Percentiles rank a stretch among this genome's conserved stretches.
Conservation (phyloP, 129 eudicot genomes). For the Artemisia argyi region DNA sequence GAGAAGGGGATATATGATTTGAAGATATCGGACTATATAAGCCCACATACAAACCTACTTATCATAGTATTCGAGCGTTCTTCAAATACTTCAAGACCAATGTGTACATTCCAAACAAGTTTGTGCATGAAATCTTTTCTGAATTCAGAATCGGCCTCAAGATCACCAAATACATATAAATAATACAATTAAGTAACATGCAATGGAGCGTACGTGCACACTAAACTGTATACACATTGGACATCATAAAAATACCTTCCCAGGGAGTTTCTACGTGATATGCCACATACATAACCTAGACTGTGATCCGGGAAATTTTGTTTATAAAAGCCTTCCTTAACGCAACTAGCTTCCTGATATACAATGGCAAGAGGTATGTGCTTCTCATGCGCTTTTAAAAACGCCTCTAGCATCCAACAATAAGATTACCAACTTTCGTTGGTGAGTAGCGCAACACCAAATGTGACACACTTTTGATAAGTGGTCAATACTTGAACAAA, state of each 20-base stretch:
- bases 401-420: neutral
- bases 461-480: neutral
- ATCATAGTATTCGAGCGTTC: neutral
- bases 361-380: neutral
- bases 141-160: neutral
- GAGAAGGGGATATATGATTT: too few relatives aligned
- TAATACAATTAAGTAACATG: too few relatives aligned
- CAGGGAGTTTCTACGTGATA: neutral
- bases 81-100: neutral
- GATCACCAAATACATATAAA: neutral
- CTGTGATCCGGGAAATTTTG: neutral
- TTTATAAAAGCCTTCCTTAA: too few relatives aligned
- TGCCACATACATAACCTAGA: conserved; percentile 5
- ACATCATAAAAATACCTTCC: neutral
- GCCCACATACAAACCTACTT: neutral
- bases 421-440: neutral
- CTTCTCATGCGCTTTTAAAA: neutral
- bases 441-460: neutral
- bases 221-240: too few relatives aligned
- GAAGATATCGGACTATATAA: neutral
- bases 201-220: too few relatives aligned
- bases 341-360: neutral
- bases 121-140: neutral
- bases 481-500: neutral
- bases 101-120: neutral